A percentile compares a stretch with the other conserved stretches of the same genome.
phyloP scores from a whole-genome alignment of 352 stramenopile species.

The Phytophthora pini region DNA sequence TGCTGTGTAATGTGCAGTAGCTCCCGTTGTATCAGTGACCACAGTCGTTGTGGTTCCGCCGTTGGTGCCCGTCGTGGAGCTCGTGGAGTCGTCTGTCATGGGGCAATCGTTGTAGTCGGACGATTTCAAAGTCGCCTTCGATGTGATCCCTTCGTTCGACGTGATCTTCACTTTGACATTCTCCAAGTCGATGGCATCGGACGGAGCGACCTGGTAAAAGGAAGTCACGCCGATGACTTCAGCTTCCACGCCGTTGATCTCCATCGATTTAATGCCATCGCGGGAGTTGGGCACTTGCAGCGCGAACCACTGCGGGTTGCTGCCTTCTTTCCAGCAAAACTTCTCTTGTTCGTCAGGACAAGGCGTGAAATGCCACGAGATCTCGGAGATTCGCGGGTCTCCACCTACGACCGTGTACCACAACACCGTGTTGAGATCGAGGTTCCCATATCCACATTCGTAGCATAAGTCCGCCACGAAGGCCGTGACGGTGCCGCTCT shows the following conservation, averaged over 20 bases:
- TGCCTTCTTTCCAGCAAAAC: conserved; percentile 76
- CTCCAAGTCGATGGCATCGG: conserved; percentile 39
- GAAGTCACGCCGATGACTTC: conserved; percentile 88
- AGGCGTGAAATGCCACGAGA: conserved; percentile 65
- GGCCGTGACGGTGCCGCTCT: conserved; percentile 48
- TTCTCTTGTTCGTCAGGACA: conserved; percentile 69
- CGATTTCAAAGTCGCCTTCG: conserved; percentile 70
- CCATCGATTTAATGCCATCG: conserved; percentile 53
- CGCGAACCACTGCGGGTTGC: conserved; percentile 67
- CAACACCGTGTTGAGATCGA: conserved; percentile 69
- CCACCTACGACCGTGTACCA: conserved; percentile 63
- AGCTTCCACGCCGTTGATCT: conserved; percentile 51
- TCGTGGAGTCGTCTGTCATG: conserved; percentile 43
- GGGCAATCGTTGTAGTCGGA: conserved; percentile 48
- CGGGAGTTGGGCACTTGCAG: conserved; percentile 67
- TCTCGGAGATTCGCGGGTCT: conserved; percentile 54
- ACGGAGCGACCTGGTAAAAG: conserved; percentile 78
- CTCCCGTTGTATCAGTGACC: conserved; percentile 39
- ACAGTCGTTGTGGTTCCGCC: conserved; percentile 32
- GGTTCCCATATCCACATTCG: conserved; percentile 64
- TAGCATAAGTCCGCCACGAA: conserved; percentile 74
- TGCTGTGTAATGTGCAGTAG: conserved; percentile 41
- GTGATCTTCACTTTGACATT: conserved; percentile 81
- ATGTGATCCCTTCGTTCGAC: conserved; percentile 90
- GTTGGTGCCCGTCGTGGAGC: conserved; percentile 7